A percentile compares a stretch with the other conserved stretches of the same genome.
Conservation (phyloP, 179 eudicot species). For the Amaranthus tricolor region DNA sequence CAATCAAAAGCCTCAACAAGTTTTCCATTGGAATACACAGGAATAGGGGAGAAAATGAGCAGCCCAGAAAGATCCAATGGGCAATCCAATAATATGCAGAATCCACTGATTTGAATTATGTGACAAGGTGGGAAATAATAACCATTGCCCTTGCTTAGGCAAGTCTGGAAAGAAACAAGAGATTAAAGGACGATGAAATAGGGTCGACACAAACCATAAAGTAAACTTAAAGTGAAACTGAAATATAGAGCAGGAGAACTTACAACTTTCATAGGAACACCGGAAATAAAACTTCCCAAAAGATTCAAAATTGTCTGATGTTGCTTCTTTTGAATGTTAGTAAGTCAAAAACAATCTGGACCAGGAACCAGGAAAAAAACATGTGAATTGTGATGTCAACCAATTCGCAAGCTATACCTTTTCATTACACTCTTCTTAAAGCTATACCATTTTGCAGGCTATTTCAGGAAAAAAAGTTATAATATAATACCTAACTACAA, state of each 20-base stretch:
- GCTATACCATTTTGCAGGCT: too few relatives aligned
- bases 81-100: constrained; percentile 68
- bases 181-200: background rate
- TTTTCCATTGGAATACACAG: constrained; percentile 27
- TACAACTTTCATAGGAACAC: constrained; percentile 37
- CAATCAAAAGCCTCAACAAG: constrained; percentile 30
- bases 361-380: background rate
- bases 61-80: constrained; percentile 88
- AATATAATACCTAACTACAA: too few relatives aligned
- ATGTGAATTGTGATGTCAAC: too few relatives aligned
- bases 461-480: too few relatives aligned
- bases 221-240: constrained; percentile 3
- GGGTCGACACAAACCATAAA: background rate
- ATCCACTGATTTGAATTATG: constrained; percentile 57
- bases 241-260: constrained; percentile 17
- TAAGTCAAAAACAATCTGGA: background rate
- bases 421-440: too few relatives aligned
- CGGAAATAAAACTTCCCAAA: constrained; percentile 1
- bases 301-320: background rate
- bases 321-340: background rate
- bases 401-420: too few relatives aligned
- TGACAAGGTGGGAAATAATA: constrained; percentile 77
- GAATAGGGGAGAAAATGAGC: constrained; percentile 60
- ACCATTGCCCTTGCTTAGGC: constrained; percentile 70
- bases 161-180: constrained; percentile 43